These are phyloP conservation scores for Dictyostelium brefeldianum DNA, from an alignment of 78 protist genomes.

Conservation along the genomic window DNA sequence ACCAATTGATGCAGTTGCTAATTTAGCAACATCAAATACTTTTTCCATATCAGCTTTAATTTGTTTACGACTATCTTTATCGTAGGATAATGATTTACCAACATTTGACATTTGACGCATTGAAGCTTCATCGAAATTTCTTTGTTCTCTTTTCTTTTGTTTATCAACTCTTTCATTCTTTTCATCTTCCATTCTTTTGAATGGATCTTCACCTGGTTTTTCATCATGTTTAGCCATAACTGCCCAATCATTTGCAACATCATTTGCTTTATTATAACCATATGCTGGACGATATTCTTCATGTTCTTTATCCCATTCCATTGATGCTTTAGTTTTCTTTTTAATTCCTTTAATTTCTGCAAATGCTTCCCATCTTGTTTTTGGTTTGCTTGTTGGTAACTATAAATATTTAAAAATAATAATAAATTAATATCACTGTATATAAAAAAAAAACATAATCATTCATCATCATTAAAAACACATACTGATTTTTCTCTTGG, in stretches of 20 bases:
- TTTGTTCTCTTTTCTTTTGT: constrained; percentile 70
- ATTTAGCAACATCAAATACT: constrained; percentile 68
- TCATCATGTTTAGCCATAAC: constrained; percentile 39
- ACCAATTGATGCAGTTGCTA: constrained; percentile 69
- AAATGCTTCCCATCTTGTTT: constrained; percentile 85
- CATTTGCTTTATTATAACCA: constrained; percentile 52
- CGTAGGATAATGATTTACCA: constrained; percentile 45
- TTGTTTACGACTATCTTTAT: constrained; percentile 41
- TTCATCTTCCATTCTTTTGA: constrained; percentile 34
- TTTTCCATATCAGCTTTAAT: constrained; percentile 56
- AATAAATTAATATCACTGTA: neutral
- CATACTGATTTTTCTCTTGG: constrained; percentile 83
- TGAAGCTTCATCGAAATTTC: constrained; percentile 62
- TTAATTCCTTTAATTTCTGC: constrained; percentile 79
- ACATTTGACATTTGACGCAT: constrained; percentile 34
- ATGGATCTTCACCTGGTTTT: constrained; percentile 77
- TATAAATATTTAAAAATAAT: neutral
- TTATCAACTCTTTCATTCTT: constrained; percentile 57
- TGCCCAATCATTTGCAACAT: constrained; percentile 28
- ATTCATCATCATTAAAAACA: neutral
- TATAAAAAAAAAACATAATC: neutral
- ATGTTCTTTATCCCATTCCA: constrained; percentile 63
- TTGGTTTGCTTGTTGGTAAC: constrained; percentile 60
- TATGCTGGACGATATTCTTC: constrained; percentile 43
- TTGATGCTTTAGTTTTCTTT: constrained; percentile 43